phyloP scores from a whole-genome alignment of 2,329 filamentous ascomycete species.

The Sporothrix pallida region DNA sequence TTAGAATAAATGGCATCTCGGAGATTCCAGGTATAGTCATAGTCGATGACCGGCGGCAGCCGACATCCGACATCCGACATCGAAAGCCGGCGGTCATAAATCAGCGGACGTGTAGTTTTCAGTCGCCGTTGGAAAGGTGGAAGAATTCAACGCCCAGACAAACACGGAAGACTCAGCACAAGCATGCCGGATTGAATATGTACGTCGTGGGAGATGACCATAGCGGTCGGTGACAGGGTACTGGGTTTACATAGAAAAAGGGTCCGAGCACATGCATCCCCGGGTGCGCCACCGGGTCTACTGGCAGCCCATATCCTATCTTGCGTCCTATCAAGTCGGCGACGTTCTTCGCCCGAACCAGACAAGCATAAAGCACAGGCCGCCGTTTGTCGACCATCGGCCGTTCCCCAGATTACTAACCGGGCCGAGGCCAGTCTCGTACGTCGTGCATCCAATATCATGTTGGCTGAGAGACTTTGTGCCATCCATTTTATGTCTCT shows the following conservation, averaged over 20 bases:
- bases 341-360: too few relatives aligned
- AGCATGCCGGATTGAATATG: neutral
- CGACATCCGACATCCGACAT: too few relatives aligned
- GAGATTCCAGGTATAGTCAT: too few relatives aligned
- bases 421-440: neutral
- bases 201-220: neutral
- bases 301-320: too few relatives aligned
- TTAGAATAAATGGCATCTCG: too few relatives aligned
- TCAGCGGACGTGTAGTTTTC: too few relatives aligned
- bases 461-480: neutral
- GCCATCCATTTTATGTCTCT: neutral
- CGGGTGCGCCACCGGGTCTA: too few relatives aligned
- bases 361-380: neutral
- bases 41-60: too few relatives aligned
- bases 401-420: neutral
- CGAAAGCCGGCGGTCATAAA: too few relatives aligned
- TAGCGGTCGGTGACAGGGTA: neutral
- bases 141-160: too few relatives aligned
- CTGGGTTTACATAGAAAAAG: neutral
- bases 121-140: too few relatives aligned
- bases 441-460: neutral
- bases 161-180: neutral
- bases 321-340: too few relatives aligned
- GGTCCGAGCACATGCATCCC: slow-evolving; percentile 4
- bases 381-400: neutral